phyloP scores from a whole-genome alignment of 352 stramenopile genomes.

The Globisporangium acanthophoron region DNA sequence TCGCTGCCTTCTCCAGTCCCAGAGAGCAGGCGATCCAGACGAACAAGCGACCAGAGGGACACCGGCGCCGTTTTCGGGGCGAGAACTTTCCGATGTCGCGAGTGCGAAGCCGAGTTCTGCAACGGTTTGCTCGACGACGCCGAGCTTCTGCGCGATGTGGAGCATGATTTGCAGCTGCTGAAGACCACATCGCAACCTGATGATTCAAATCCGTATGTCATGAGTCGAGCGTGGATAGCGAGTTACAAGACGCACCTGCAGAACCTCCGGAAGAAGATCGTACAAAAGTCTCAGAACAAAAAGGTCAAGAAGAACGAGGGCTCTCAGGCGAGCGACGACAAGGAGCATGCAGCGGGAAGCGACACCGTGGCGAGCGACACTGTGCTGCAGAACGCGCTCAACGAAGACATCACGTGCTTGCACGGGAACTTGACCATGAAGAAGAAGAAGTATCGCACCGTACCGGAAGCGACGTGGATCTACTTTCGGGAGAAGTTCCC shows the following conservation, averaged over 20 bases:
- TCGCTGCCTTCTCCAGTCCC: slow-evolving; percentile 3
- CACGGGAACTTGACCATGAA: slow-evolving; percentile 64
- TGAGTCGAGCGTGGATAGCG: slow-evolving; percentile 67
- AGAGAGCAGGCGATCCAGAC: slow-evolving; percentile 1
- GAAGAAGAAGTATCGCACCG: slow-evolving; percentile 57
- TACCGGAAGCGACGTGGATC: slow-evolving; percentile 47
- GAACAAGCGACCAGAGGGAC: slow-evolving; percentile 6
- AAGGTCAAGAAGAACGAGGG: slow-evolving; percentile 9
- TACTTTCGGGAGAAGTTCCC: slow-evolving; percentile 65
- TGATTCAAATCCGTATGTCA: slow-evolving; percentile 29
- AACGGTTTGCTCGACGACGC: slow-evolving; percentile 51
- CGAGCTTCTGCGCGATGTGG: slow-evolving; percentile 41
- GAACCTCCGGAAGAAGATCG: slow-evolving; percentile 40
- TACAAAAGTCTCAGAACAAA: slow-evolving; percentile 21
- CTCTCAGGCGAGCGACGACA: background rate
- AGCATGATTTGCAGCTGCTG: slow-evolving; percentile 44
- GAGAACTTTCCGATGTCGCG: slow-evolving; percentile 34
- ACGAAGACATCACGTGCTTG: slow-evolving; percentile 67
- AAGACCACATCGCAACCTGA: slow-evolving; percentile 27
- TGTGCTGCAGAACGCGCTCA: slow-evolving; percentile 41
- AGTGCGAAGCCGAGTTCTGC: slow-evolving; percentile 43
- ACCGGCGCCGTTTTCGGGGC: slow-evolving; percentile 31
- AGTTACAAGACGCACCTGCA: slow-evolving; percentile 65
- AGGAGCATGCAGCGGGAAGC: background rate
- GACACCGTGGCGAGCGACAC: slow-evolving; percentile 9